Evolutionary conservation across 2,329 filamentous ascomycete genomes (phyloP).

Genomic region (Cytospora schulzeri): DNA sequence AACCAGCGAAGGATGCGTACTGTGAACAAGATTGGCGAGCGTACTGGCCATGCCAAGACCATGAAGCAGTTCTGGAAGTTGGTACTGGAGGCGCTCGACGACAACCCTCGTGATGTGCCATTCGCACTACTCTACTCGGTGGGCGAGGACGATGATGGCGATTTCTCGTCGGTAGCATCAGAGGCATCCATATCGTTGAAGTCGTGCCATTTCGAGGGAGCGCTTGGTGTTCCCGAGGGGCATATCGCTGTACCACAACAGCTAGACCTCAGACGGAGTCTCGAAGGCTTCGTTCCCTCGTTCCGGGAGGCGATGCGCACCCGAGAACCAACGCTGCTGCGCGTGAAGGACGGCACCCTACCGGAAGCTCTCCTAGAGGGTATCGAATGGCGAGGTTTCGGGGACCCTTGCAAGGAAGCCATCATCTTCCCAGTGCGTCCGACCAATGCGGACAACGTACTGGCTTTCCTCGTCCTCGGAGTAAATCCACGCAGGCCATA

Average conservation of each 20-base stretch:
- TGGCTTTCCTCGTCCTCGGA: conserved; percentile 64
- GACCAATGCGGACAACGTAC: conserved; percentile 57
- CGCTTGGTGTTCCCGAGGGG: conserved; percentile 39
- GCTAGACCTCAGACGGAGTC: conserved; percentile 40
- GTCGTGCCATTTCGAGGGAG: conserved; percentile 40
- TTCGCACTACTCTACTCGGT: conserved; percentile 46
- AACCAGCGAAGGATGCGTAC: conserved; percentile 39
- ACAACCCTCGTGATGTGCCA: conserved; percentile 42
- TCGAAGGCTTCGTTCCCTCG: conserved; percentile 39
- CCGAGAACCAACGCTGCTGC: conserved; percentile 37
- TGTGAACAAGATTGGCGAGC: conserved; percentile 38
- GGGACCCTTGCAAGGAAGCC: conserved; percentile 56
- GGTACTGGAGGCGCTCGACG: conserved; percentile 38
- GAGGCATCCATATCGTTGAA: conserved; percentile 41
- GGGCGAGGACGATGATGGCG: conserved; percentile 41
- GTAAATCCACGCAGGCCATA: conserved; percentile 65
- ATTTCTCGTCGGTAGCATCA: conserved; percentile 39
- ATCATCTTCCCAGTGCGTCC: conserved; percentile 64
- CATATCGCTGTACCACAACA: conserved; percentile 38
- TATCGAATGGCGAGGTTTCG: conserved; percentile 56
- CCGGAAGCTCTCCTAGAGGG: conserved; percentile 55
- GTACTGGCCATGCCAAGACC: conserved; percentile 36
- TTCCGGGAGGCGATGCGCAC: conserved; percentile 43
- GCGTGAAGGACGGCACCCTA: conserved; percentile 47
- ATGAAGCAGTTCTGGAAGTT: conserved; percentile 41